A percentile compares a stretch with the other conserved stretches of the same genome.
Evolutionary conservation across 441 rosid species (phyloP).

Genomic region (Gossypium gossypioides): DNA sequence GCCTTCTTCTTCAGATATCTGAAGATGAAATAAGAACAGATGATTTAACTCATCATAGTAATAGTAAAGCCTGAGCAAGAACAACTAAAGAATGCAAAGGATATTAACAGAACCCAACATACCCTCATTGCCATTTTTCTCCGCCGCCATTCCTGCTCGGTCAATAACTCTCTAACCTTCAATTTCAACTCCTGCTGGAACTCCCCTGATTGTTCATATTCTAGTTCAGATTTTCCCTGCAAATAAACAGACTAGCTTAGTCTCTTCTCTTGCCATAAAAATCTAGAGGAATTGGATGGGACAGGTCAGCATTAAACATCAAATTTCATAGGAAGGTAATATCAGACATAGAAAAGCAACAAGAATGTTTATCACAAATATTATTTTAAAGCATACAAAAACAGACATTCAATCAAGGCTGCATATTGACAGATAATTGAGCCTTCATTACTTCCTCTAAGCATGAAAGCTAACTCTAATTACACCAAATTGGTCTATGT

Average conservation of each 20-base stretch:
- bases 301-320: neutral
- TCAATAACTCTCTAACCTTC: slow-evolving; percentile 82
- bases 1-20: slow-evolving; percentile 1
- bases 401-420: neutral
- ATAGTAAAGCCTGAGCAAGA: neutral
- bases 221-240: slow-evolving; percentile 79
- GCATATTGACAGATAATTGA: neutral
- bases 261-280: neutral
- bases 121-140: slow-evolving; percentile 99
- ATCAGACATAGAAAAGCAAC: neutral
- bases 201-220: slow-evolving; percentile 63
- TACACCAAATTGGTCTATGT: neutral
- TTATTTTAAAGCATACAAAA: neutral
- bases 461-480: neutral
- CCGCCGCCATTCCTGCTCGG: slow-evolving; percentile 94
- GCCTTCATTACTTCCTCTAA: neutral
- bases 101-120: slow-evolving; percentile 10
- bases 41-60: neutral
- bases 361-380: neutral
- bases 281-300: slow-evolving; percentile 2
- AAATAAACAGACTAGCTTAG: neutral
- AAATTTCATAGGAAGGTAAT: neutral
- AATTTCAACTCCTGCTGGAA: slow-evolving; percentile 69
- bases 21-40: neutral
- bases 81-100: neutral